Percentiles rank a stretch among this genome's conserved stretches.
Conservation (phyloP, 2,329 filamentous ascomycete species). For the Helotiales sp. region DNA sequence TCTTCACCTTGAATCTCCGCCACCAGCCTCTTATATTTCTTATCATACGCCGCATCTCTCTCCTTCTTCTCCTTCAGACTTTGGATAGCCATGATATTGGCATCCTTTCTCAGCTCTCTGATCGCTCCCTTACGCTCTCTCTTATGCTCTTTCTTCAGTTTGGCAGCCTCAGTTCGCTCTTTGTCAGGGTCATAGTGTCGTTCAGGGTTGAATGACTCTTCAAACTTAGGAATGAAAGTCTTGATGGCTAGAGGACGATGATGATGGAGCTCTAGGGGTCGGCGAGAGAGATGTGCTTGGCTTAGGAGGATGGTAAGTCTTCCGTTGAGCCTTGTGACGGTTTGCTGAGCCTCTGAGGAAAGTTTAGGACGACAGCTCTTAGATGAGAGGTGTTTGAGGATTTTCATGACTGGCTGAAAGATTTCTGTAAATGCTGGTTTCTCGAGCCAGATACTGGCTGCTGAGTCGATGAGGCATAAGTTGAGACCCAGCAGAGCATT, state of each 20-base stretch:
- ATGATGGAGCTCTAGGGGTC: constrained; percentile 83
- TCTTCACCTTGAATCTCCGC: constrained; percentile 96
- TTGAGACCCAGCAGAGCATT: constrained; percentile 62
- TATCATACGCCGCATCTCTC: constrained; percentile 90
- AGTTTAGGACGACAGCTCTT: constrained; percentile 52
- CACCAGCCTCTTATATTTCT: constrained; percentile 89
- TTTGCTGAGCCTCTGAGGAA: constrained; percentile 37
- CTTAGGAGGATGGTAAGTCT: constrained; percentile 56
- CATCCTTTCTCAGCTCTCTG: constrained; percentile 92
- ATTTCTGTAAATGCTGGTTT: constrained; percentile 78
- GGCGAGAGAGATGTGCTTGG: constrained; percentile 64
- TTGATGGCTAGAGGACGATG: constrained; percentile 89
- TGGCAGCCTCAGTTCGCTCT: constrained; percentile 81
- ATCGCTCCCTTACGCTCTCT: constrained; percentile 92
- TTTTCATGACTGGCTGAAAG: constrained; percentile 62
- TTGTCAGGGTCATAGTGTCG: constrained; percentile 97
- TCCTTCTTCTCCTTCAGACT: constrained; percentile 90
- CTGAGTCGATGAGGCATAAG: constrained; percentile 63
- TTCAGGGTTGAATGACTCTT: constrained; percentile 89
- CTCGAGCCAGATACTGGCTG: constrained; percentile 71
- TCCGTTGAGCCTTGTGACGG: constrained; percentile 24
- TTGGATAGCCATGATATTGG: constrained; percentile 89
- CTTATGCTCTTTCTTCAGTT: constrained; percentile 89
- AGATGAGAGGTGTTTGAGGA: constrained; percentile 61
- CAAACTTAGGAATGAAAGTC: constrained; percentile 87